Evolutionary conservation across 2,329 filamentous ascomycete species (phyloP), one percentile per base, ranked within the genome.

Genomic region (Rosellinia necatrix): DNA sequence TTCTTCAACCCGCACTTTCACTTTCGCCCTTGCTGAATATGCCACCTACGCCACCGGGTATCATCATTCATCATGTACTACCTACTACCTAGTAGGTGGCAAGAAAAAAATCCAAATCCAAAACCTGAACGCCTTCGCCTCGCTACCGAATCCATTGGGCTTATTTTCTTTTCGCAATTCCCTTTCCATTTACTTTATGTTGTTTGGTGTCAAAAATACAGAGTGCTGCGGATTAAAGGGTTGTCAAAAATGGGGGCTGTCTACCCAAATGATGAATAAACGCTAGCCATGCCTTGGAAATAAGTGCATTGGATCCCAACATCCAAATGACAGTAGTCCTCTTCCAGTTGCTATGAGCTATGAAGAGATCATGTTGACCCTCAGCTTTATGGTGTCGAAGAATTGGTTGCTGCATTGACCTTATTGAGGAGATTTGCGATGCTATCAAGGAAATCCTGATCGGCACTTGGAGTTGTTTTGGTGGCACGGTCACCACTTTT

Each of bases 401-500:
- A 54, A 3, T 42, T 58, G 17, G 56, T 25, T 12, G 38, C 48
- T 17, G 60, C 40, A 17, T 66, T 58, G 15, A 70, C 67, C 27
- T 61, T 55, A 42, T 59, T 47, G 38, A 71, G 42, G 4, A 71
- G 56, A 15, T 43, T 61, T 3, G 62, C 64, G 48, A 71, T 70
- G 29, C 65, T 64, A 6, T 62, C 61, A 9, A 71, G 59, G 19
- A 69, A 64, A 40, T 67, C 59, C 3, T 64, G 50, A 21, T 68
- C 65, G 37, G 58, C 47, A 17, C 51, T 60, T 6, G 59, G 41
- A 1, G 62, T 53, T 6, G 40, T 9, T 24, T 35, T 10, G 6
- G 22, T 19, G 46, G 25, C 24, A 30, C 21, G 24, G 6, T 64
- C 61, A 6, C 53, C 54, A 30, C 64, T 69, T 50, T 60, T 68